Percentiles rank a stretch among this genome's conserved stretches.
These are phyloP conservation scores for Alternaria sp. DNA, from an alignment of 2,329 filamentous ascomycete species.

Conservation along the genomic window DNA sequence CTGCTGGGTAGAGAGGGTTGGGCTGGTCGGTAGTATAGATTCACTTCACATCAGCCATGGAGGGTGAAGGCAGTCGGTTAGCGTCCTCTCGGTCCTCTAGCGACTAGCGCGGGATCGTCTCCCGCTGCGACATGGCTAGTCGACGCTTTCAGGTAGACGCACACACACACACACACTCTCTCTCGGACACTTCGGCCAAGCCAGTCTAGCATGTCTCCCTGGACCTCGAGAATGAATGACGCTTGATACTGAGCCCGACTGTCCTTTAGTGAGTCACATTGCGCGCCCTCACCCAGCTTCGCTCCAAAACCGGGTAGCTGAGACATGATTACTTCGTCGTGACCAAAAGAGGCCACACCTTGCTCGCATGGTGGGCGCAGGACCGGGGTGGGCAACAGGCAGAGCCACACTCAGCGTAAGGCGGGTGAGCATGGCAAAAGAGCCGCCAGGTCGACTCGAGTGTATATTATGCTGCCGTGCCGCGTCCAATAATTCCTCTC, in stretches of 20 bases:
- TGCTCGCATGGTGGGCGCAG: slow-evolving; percentile 31
- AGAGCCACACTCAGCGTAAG: slow-evolving; percentile 22
- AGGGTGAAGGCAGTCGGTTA: background rate
- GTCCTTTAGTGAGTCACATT: slow-evolving; percentile 42
- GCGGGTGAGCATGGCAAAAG: slow-evolving; percentile 19
- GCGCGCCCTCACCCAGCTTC: slow-evolving; percentile 22
- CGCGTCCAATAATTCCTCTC: slow-evolving; percentile 19
- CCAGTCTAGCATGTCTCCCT: slow-evolving; percentile 1
- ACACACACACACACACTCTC: slow-evolving; percentile 14
- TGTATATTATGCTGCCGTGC: slow-evolving; percentile 30
- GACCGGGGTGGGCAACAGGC: slow-evolving; percentile 22
- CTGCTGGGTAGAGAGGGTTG: background rate
- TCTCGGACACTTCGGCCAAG: slow-evolving; percentile 6
- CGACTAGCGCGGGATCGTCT: slow-evolving; percentile 30
- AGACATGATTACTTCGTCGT: slow-evolving; percentile 31
- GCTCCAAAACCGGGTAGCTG: slow-evolving; percentile 20
- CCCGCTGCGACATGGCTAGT: slow-evolving; percentile 23
- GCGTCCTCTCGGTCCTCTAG: too few species aligned
- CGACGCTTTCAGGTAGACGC: background rate
- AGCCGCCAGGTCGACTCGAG: slow-evolving; percentile 17
- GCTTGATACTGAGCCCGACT: slow-evolving; percentile 10
- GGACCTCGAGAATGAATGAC: slow-evolving; percentile 7
- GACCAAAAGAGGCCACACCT: slow-evolving; percentile 45
- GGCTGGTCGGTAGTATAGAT: slow-evolving; percentile 6
- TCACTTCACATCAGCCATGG: background rate